phyloP scores from a whole-genome alignment of 345 rosid genomes.

The Brassica juncea region DNA sequence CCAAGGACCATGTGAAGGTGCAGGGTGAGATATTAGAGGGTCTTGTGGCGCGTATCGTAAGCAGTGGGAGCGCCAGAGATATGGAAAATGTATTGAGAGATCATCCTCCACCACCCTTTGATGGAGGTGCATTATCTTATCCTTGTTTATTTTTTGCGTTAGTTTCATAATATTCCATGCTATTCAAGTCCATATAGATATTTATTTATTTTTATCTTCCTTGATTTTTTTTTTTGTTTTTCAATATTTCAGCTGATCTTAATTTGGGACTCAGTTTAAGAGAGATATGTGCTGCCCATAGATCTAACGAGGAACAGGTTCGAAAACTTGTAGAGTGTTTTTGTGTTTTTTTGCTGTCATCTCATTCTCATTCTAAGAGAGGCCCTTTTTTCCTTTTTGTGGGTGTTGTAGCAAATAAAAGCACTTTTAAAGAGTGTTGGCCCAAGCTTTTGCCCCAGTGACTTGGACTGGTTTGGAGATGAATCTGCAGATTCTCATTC shows the following conservation, averaged over 20 bases:
- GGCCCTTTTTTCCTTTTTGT: slow-evolving; percentile 5
- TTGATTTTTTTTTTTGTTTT: neutral
- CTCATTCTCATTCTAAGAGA: slow-evolving; percentile 13
- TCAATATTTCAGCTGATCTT: slow-evolving; percentile 55
- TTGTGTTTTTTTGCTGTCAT: neutral
- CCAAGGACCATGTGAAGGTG: slow-evolving; percentile 75
- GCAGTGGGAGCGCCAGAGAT: slow-evolving; percentile 72
- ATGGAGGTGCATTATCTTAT: slow-evolving; percentile 57
- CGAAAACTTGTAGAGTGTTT: neutral
- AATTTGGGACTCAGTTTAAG: slow-evolving; percentile 82
- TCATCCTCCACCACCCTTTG: slow-evolving; percentile 61
- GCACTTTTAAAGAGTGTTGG: slow-evolving; percentile 83
- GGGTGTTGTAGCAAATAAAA: slow-evolving; percentile 74
- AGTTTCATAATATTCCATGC: slow-evolving; percentile 4
- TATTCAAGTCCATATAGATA: neutral
- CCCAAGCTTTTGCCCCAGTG: slow-evolving; percentile 72
- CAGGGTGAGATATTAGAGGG: slow-evolving; percentile 99
- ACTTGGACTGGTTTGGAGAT: slow-evolving; percentile 76
- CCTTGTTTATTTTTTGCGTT: slow-evolving; percentile 1
- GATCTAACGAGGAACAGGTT: slow-evolving; percentile 94
- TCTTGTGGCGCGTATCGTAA: slow-evolving; percentile 91
- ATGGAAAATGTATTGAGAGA: slow-evolving; percentile 76
- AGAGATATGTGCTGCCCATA: slow-evolving; percentile 83
- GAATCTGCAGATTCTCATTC: slow-evolving; percentile 56
- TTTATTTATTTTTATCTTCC: neutral